These are phyloP conservation scores for Avicennia marina DNA, from an alignment of 257 asterid genomes.

Conservation along the genomic window DNA sequence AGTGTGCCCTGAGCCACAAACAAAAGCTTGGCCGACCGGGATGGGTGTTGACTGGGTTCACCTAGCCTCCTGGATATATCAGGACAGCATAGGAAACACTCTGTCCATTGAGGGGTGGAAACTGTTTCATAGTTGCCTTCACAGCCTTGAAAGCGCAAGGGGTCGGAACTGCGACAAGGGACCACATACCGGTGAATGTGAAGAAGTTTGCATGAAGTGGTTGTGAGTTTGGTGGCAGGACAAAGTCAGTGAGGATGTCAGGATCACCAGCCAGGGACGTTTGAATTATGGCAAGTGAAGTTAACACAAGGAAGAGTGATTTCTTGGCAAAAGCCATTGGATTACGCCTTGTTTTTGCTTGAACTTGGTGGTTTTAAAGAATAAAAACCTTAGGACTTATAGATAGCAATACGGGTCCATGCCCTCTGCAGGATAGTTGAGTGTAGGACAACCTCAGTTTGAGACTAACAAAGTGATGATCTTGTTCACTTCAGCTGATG, in stretches of 20 bases:
- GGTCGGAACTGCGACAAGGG: constrained; percentile 22
- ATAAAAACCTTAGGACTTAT: too few relatives aligned
- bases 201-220: constrained; percentile 31
- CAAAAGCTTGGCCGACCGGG: constrained; percentile 50
- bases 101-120: constrained; percentile 45
- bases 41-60: constrained; percentile 60
- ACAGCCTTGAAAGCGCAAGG: constrained; percentile 35
- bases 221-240: constrained; percentile 24
- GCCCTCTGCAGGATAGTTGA: too few relatives aligned
- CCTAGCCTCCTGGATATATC: constrained; percentile 34
- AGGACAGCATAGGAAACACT: constrained; percentile 51
- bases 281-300: constrained; percentile 14
- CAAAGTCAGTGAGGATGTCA: constrained; percentile 36
- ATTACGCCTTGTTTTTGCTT: too few relatives aligned
- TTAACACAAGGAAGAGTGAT: constrained; percentile 7
- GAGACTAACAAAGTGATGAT: constrained; percentile 14
- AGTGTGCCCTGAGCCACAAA: constrained; percentile 39
- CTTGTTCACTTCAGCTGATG: not conserved
- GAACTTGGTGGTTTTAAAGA: not conserved
- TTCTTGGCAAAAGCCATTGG: not conserved
- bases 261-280: constrained; percentile 35
- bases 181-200: constrained; percentile 45
- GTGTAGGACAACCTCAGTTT: constrained; percentile 6
- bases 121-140: constrained; percentile 40
- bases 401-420: too few relatives aligned